Base-by-base conservation (phyloP, 2,329 filamentous ascomycete genomes). In the Hirsutella rhossiliensis region DNA sequence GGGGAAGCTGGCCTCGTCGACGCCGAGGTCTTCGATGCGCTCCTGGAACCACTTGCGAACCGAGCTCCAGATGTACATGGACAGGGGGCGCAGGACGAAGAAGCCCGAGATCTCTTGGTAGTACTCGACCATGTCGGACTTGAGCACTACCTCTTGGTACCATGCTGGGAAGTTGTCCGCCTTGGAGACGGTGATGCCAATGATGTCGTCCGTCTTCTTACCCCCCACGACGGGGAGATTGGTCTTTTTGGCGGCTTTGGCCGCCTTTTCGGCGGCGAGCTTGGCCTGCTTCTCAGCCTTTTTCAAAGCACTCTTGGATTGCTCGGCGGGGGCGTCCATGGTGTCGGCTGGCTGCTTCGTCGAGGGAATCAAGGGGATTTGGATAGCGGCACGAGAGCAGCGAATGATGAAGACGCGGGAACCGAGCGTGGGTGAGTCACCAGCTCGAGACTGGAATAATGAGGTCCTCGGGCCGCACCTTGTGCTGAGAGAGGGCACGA, bases 141-240 rank as follows among this genome's bases (percentile, higher is more conserved):
- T 98, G 59, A 89, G 81, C 45, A 98, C 84, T 48, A 97, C 86
- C 68, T 98, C 90, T 68, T 95, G 87, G 67, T 98, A 98, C 92
- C 92, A 98, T 65, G 82, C 80, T 42, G 87, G 75, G 62, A 98
- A 92, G 67, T 97, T 87, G 40, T 85, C 82, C 41, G 82, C 72
- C 67, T 96, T 97, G 50, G 76, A 75, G 48, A 84, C 80, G 50
- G 89, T 92, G 57, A 96, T 95, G 51, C 89, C 89, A 56, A 92
- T 94, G 52, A 94, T 78, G 51, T 80, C 76, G 58, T 78, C 75
- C 11, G 66, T 55, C 65, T 79, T 78, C 67, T 79, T 79, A 55
- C 72, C 72, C 43, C 73, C 73, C 30, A 74, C 72, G 20, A 78
- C 64, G 23, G 73, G 65, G 42, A 78, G 57, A 15, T 40, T 53